These are phyloP conservation scores for Apiotrichum laibachii DNA, from an alignment of 1,284 basidiomycete genomes.

Conservation along the genomic window DNA sequence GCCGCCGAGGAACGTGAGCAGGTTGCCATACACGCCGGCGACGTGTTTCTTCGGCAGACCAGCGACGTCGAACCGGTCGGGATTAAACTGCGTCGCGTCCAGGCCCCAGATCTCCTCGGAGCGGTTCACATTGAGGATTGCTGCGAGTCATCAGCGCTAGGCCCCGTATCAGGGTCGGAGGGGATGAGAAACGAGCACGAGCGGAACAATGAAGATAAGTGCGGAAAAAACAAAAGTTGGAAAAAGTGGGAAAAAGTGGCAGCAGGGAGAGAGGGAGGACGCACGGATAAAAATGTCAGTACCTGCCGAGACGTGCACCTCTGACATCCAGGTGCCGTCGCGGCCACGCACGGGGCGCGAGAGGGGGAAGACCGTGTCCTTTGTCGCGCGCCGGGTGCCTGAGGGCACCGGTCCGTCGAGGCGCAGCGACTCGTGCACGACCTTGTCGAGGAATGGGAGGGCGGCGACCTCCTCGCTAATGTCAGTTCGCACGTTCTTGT, in stretches of 20 bases:
- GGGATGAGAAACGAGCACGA: no score
- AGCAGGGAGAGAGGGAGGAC: constrained; percentile 31
- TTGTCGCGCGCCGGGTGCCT: constrained; percentile 60
- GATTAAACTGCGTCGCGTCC: constrained; percentile 63
- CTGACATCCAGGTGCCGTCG: constrained; percentile 48
- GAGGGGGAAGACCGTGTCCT: constrained; percentile 65
- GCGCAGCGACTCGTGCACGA: constrained; percentile 67
- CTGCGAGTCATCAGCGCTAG: constrained; percentile 24
- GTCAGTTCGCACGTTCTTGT: not conserved
- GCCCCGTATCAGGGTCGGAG: no score
- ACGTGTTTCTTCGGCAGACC: constrained; percentile 51
- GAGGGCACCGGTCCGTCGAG: constrained; percentile 65
- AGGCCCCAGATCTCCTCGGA: constrained; percentile 63
- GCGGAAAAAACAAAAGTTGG: no score
- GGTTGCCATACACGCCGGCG: constrained; percentile 63
- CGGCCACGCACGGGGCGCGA: constrained; percentile 46
- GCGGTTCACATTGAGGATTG: constrained; percentile 60
- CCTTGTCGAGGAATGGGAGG: constrained; percentile 60
- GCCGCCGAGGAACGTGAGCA: constrained; percentile 65
- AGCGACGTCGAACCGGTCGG: constrained; percentile 28
- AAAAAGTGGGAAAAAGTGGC: no score
- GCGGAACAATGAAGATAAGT: no score
- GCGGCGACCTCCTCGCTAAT: constrained; percentile 44
- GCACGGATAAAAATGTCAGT: constrained; percentile 44
- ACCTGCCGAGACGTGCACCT: constrained; percentile 36